Base-by-base conservation (phyloP, 768 basidiomycete species). In the Strobilomyces dryophilus region DNA sequence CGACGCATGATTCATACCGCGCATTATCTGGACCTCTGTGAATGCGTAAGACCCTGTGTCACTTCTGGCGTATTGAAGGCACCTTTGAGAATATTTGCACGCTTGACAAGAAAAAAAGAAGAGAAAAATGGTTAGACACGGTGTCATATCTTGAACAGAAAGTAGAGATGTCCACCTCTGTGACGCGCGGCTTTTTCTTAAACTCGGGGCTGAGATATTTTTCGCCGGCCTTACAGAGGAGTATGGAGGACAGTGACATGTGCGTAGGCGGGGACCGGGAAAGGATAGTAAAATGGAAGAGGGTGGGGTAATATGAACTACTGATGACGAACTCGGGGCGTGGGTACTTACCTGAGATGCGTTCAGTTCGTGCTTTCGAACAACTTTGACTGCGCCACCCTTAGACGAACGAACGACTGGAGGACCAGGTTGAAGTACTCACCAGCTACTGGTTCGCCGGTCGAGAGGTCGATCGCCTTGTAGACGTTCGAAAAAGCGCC, bases 401-500 rank as follows among this genome's bases (percentile, higher is more conserved):
- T 62, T 31, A 53, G 27, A 49, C 41, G 56, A 50, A 29, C 3
- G 26, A 9, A 40, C 9, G 14, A 47, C 40, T 9, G n/a, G n/a
- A n/a, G n/a, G n/a, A n/a, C 9, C 7, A 34, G 15, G 2, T 8
- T 12, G 10, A 35, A 45, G 36, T 42, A 32, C 79, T 60, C 67
- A 87, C 94, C 87, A 59, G 95, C 95, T 41, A 94, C 87, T 69
- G 84, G 87, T 63, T 84, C 79, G 39, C 85, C 84, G 11, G 84
- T 86, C 35, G 77, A 74, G 45, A 82, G 76, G 67, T 98, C 89
- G 50, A 87, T 61, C 14, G 93, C 95, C 67, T 90, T 91, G 79
- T 95, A 99, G 9, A 99, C 95, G 66, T 97, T 92, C n/a, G 95
- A 98, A 69, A 99, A 99, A 40, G 95, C 95, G 54, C 95, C 95